Base-by-base conservation (phyloP, 2,329 filamentous ascomycete species). In the Phaeosphaeriaceae sp. region DNA sequence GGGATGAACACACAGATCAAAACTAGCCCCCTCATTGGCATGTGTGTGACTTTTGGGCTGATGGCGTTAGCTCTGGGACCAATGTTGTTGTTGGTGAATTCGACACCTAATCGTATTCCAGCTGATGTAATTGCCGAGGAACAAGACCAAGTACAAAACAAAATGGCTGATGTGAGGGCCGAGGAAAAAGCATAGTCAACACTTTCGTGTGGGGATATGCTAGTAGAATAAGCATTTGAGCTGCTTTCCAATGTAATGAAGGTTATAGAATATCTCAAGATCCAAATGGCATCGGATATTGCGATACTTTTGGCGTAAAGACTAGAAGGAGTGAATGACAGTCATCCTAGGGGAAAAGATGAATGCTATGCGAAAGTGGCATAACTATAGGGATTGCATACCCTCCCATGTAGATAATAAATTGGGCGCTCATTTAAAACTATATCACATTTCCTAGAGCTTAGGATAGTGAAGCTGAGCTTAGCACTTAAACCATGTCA, bases 51-150 rank as follows among this genome's bases (percentile, higher is more conserved):
- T 3, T 71, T 70, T 39, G 67, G 56, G 1, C 35, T 71, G 21
- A 69, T 71, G 67, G 66, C 55, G 17, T 26, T 65, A 18, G 64
- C 67, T 6, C 52, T 68, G 13, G 54, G 41, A n/a, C 68, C 68
- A 8, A 71, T 71, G 68, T 41, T 71, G 18, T 38, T 63, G 12
- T 42, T 71, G 46, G 66, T 70, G 13, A 69, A 70, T 33, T 45
- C 54, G 21, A 70, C 68, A 6, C 67, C 66, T 6, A 66, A 71
- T 49, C 67, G 60, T 7, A 69, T 71, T 30, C 64, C 64, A n/a
- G 63, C 64, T 3, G 63, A 69, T 51, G 58, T 65, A 1, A 63
- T 63, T 46, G 63, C 57, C 12, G 67, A 68, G 46, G 65, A 65
- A 35, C 49, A 58, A 20, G 36, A 56, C 6, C 53, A 46, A 16